A percentile compares a stretch with the other conserved stretches of the same genome.
phyloP scores from a whole-genome alignment of 805 yeast genomes.

The Lachancea thermotolerans region DNA sequence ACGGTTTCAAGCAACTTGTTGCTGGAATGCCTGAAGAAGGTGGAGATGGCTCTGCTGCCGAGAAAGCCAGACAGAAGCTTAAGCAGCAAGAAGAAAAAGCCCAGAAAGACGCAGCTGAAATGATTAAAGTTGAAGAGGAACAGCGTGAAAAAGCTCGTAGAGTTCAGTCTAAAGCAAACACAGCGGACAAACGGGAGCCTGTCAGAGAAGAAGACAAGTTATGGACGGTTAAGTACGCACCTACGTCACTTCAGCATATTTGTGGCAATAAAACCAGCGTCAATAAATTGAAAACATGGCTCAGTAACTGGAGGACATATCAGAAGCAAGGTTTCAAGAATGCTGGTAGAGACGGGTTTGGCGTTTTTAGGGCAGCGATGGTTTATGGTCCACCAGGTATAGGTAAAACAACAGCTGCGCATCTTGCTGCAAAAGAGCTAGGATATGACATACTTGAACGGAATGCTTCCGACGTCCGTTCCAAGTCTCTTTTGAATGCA shows the following conservation, averaged over 20 bases:
- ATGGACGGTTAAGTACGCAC: conserved; percentile 95
- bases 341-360: conserved; percentile 58
- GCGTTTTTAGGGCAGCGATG: conserved; percentile 72
- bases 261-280: conserved; percentile 88
- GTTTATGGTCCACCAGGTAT: conserved; percentile 86
- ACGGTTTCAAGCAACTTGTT: conserved; percentile 72
- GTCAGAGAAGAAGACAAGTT: conserved; percentile 47
- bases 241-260: conserved; percentile 62
- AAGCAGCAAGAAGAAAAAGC: conserved; percentile 59
- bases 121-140: conserved; percentile 43
- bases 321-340: conserved; percentile 49
- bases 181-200: conserved; percentile 14
- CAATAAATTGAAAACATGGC: conserved; percentile 63
- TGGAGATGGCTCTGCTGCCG: conserved; percentile 76
- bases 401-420: conserved; percentile 80
- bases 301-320: conserved; percentile 62
- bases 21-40: conserved; percentile 85
- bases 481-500: conserved; percentile 65
- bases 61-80: conserved; percentile 60
- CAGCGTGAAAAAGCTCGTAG: conserved; percentile 33
- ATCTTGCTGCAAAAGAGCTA: conserved; percentile 57
- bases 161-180: conserved; percentile 22
- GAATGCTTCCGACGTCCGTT: conserved; percentile 85
- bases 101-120: conserved; percentile 43
- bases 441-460: conserved; percentile 73